A percentile compares a stretch with the other conserved stretches of the same genome.
These are phyloP conservation scores for Climacium dendroides DNA, from an alignment of 225 moss, liverwort and hornwort genomes.

Conservation along the genomic window DNA sequence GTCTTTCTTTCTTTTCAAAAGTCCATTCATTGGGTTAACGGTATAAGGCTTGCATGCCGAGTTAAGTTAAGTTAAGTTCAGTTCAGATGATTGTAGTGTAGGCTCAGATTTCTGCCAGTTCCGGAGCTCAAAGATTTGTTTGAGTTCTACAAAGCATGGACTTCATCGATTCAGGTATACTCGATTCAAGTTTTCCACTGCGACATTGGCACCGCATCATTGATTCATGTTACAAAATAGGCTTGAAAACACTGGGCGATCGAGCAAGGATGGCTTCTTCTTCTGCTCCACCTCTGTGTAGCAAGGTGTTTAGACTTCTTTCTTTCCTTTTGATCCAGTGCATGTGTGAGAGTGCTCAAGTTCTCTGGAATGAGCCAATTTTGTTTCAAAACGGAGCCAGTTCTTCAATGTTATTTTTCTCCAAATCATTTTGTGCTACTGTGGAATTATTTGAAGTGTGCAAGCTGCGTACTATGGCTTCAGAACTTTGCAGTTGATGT, in stretches of 20 bases:
- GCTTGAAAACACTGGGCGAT: not conserved
- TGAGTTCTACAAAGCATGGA: not conserved
- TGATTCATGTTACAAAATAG: too few relatives aligned
- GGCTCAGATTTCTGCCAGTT: not conserved
- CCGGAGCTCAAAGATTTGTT: not conserved
- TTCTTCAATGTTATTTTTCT: not conserved
- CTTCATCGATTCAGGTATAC: not conserved
- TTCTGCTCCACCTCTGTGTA: too few relatives aligned
- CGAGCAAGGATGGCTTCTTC: not conserved
- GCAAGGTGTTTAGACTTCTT: too few relatives aligned
- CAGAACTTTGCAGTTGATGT: not conserved
- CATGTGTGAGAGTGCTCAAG: not conserved
- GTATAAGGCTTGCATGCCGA: too few relatives aligned
- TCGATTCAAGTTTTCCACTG: too few relatives aligned
- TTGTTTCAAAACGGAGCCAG: not conserved
- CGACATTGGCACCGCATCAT: not conserved
- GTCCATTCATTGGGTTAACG: too few relatives aligned
- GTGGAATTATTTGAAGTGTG: not conserved
- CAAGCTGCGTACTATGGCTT: not conserved
- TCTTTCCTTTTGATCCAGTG: not conserved
- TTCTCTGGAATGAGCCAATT: not conserved
- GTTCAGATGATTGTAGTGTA: not conserved
- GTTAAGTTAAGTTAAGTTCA: too few relatives aligned
- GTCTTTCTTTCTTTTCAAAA: too few relatives aligned
- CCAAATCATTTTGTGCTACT: not conserved